phyloP scores from a whole-genome alignment of 768 basidiomycete species.

The Lentinula sp. region DNA sequence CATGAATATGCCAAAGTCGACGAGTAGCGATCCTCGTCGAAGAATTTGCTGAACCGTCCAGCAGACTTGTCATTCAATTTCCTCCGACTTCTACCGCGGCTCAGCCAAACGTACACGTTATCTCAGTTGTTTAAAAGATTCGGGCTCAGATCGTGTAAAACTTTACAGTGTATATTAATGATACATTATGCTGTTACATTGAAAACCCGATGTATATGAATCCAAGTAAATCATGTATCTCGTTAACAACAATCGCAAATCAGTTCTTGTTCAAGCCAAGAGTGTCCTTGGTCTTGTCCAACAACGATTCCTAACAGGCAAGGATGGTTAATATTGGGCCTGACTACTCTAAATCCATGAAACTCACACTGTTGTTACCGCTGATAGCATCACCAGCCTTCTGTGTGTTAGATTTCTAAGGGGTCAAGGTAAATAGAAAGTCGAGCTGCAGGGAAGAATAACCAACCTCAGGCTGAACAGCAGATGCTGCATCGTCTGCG shows the following conservation, averaged over 20 bases:
- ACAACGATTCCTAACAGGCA: slow-evolving; percentile 27
- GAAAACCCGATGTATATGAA: no score
- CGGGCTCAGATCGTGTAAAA: no score
- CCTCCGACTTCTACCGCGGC: no score
- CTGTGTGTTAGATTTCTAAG: slow-evolving; percentile 46
- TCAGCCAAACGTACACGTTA: no score
- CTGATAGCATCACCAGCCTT: slow-evolving; percentile 39
- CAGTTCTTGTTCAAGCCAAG: slow-evolving; percentile 35
- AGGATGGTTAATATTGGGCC: no score
- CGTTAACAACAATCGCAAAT: neutral
- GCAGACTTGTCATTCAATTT: no score
- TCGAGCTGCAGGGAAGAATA: no score
- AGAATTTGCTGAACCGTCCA: neutral
- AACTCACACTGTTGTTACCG: slow-evolving; percentile 32
- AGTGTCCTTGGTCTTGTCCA: slow-evolving; percentile 48
- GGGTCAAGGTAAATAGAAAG: no score
- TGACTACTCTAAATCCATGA: neutral
- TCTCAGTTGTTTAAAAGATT: no score
- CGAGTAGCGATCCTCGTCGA: neutral
- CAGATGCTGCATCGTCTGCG: slow-evolving; percentile 40
- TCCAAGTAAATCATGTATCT: no score
- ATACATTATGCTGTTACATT: no score
- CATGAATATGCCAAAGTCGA: neutral
- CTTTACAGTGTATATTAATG: no score
- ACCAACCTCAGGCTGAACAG: slow-evolving; percentile 38